Evolutionary conservation across 2,329 filamentous ascomycete genomes (phyloP), one percentile per base, ranked within the genome.

Genomic region (Aspergillus luchuensis): DNA sequence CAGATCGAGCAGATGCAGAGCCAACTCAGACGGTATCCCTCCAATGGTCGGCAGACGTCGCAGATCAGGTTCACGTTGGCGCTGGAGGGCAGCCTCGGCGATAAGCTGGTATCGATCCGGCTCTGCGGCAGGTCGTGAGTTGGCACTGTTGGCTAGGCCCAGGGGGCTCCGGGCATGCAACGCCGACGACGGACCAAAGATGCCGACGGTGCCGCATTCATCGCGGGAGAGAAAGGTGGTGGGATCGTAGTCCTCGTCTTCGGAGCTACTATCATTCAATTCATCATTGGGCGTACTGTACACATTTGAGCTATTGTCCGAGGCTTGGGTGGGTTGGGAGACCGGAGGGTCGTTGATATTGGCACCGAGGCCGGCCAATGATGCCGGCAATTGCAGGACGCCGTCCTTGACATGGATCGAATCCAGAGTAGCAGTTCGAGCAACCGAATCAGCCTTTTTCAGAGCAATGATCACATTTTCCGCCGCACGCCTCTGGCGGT

Each of bases 1-100:
- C 0, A 85, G 67, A 2, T 76, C 76, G 0, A 85, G 71, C 4
- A 86, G 68, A 54, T 85, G 81, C 73, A 84, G 79, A 3, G 78
- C 83, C 7, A 85, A 66, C 11, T 84, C 80, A 0, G 82, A 78
- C 33, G 83, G 79, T 1, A 85, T 78, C 1, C 82, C 83, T 64
- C 86, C 83, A 67, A 87, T 85, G 65, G 25, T n/a, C 3, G 47
- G 23, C 19, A 51, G n/a, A 2, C 25, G 36, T 5, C 53, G 30
- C 43, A 58, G 21, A 30, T 54, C 48, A 17, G 57, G 59, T 23
- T 86, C 83, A 3, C 85, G 75, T 56, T 79, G 79, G 1, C 76
- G 78, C 15, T 76, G 70, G 4, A 75, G 71, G 43, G 80, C 52
- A 13, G 49, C 57, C 15, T 59, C 41, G 21, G 41, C 50, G 15